A percentile compares a stretch with the other conserved stretches of the same genome.
phyloP scores from a whole-genome alignment of 2,329 filamentous ascomycete species.

The Colletotrichum destructivum region DNA sequence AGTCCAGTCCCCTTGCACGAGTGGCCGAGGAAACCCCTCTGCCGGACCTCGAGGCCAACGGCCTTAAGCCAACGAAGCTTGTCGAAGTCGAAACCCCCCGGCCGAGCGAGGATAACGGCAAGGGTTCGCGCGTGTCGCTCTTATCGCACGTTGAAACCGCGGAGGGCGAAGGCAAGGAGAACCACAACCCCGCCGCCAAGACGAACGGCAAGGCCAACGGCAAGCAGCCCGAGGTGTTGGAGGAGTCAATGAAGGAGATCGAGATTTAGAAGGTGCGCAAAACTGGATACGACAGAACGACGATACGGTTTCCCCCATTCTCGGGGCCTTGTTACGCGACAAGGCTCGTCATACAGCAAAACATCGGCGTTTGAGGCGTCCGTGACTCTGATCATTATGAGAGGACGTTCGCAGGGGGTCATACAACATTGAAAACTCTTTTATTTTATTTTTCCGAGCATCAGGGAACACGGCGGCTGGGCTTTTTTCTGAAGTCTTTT shows the following conservation, averaged over 20 bases:
- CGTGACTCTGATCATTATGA: conserved; percentile 40
- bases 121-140: conserved; percentile 50
- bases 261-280: conserved; percentile 64
- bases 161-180: conserved; percentile 58
- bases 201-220: conserved; percentile 58
- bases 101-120: conserved; percentile 61
- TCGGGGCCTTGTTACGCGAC: conserved; percentile 38
- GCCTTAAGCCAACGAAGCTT: conserved; percentile 63
- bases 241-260: conserved; percentile 73
- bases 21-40: conserved; percentile 78
- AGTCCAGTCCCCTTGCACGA: conserved; percentile 80
- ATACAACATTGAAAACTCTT: conserved; percentile 41
- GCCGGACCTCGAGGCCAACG: conserved; percentile 54
- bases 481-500: conserved; percentile 36
- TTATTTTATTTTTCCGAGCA: conserved; percentile 34
- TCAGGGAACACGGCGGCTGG: conserved; percentile 40
- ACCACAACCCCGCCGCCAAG: conserved; percentile 50
- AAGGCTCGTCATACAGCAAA: conserved; percentile 42
- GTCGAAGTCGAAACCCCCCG: conserved; percentile 71
- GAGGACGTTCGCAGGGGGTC: conserved; percentile 41
- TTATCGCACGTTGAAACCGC: conserved; percentile 53
- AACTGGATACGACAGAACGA: conserved; percentile 47
- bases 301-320: conserved; percentile 43
- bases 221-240: conserved; percentile 60
- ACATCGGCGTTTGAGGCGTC: conserved; percentile 44